phyloP scores from a whole-genome alignment of 495 filamentous ascomycete genomes.

The Aspergillus carlsbadensis region DNA sequence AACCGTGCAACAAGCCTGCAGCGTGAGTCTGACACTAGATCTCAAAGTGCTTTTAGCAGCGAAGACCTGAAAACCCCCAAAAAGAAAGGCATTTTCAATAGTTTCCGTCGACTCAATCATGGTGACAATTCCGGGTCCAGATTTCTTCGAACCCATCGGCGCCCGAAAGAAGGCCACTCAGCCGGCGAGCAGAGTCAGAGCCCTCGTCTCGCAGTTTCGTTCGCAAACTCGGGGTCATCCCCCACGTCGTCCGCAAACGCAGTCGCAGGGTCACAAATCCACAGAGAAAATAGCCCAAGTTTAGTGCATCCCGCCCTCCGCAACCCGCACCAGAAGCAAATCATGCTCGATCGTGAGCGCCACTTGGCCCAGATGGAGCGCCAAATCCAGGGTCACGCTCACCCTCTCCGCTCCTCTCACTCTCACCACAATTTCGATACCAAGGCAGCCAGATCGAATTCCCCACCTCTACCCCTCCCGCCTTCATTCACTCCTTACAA shows the following conservation, averaged over 20 bases:
- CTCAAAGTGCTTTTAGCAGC: constrained; percentile 5
- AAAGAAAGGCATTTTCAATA: constrained; percentile 21
- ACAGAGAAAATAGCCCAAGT: constrained; percentile 15
- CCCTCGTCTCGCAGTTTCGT: constrained; percentile 7
- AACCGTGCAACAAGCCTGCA: neutral
- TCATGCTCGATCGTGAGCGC: constrained; percentile 21
- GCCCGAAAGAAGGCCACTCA: constrained; percentile 11
- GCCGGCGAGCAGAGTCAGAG: neutral
- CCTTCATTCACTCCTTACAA: neutral
- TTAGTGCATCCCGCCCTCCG: constrained; percentile 24
- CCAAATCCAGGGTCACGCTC: neutral
- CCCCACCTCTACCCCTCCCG: neutral
- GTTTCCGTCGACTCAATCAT: constrained; percentile 21
- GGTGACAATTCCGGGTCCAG: constrained; percentile 13
- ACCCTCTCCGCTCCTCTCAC: constrained; percentile 1
- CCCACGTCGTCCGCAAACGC: neutral
- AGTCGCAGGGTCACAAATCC: neutral
- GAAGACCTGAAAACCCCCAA: constrained; percentile 20
- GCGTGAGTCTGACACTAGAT: constrained; percentile 11
- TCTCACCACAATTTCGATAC: constrained; percentile 5
- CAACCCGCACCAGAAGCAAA: constrained; percentile 14
- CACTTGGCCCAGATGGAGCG: neutral
- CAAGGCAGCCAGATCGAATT: neutral
- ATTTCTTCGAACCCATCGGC: constrained; percentile 14
- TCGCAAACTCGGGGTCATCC: constrained; percentile 17